phyloP scores from a whole-genome alignment of 2,329 filamentous ascomycete genomes.

The Ophiostoma triangulosporum region DNA sequence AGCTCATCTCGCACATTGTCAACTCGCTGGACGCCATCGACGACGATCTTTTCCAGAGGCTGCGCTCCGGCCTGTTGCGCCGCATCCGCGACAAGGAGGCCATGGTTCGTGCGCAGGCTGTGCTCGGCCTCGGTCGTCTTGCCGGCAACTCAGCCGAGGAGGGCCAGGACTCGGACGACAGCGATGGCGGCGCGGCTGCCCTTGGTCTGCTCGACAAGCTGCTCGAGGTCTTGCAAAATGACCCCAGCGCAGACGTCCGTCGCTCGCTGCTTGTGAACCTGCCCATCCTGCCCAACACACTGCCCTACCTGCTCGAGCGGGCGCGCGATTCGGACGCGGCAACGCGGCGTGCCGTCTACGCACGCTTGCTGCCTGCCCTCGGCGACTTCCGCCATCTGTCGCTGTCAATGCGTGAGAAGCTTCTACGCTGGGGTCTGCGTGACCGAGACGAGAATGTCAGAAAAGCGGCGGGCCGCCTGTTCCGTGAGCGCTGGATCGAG shows the following conservation, averaged over 20 bases:
- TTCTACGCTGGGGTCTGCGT: conserved; percentile 84
- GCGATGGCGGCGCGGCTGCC: conserved; percentile 47
- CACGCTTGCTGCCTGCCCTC: conserved; percentile 70
- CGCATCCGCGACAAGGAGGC: conserved; percentile 88
- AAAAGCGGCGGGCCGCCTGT: conserved; percentile 79
- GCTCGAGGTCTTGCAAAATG: conserved; percentile 79
- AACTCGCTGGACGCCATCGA: conserved; percentile 88
- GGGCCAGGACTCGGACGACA: conserved; percentile 55
- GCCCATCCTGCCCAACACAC: conserved; percentile 67
- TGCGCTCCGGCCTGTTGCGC: conserved; percentile 67
- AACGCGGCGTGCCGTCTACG: conserved; percentile 76
- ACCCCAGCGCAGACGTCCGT: conserved; percentile 85
- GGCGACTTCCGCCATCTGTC: conserved; percentile 92
- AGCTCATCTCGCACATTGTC: conserved; percentile 80
- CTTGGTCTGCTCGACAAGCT: conserved; percentile 69
- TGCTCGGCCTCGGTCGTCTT: conserved; percentile 74
- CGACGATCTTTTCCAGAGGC: conserved; percentile 73
- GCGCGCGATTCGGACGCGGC: conserved; percentile 78
- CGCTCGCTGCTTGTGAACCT: conserved; percentile 80
- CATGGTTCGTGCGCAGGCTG: conserved; percentile 82
- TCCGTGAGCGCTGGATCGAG: conserved; percentile 95
- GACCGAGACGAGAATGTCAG: conserved; percentile 91
- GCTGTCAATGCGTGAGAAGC: conserved; percentile 85
- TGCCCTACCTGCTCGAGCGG: conserved; percentile 79
- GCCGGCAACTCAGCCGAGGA: conserved; percentile 66